phyloP scores from a whole-genome alignment of 2,329 filamentous ascomycete species.

The Trematosphaeria pertusa region DNA sequence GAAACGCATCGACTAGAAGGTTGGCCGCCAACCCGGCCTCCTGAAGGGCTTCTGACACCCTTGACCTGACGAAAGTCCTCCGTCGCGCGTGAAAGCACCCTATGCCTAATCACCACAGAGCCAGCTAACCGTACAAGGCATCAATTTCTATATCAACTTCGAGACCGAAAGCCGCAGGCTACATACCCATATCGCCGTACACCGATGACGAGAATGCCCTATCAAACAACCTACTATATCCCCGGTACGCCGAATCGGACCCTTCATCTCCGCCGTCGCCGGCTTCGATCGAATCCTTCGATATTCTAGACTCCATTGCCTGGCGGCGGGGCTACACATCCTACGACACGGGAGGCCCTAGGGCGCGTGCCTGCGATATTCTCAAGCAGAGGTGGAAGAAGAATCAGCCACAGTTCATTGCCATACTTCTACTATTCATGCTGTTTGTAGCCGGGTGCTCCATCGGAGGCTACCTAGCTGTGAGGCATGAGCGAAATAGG shows the following conservation, averaged over 20 bases:
- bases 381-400: slow-evolving; percentile 24
- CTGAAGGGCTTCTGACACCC: too few relatives aligned
- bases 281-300: slow-evolving; percentile 43
- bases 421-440: slow-evolving; percentile 25
- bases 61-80: too few relatives aligned
- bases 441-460: slow-evolving; percentile 28
- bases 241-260: slow-evolving; percentile 42
- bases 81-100: too few relatives aligned
- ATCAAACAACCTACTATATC: slow-evolving; percentile 36
- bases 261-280: slow-evolving; percentile 41
- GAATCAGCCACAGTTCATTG: slow-evolving; percentile 26
- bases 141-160: slow-evolving; percentile 19
- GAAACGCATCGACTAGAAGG: too few relatives aligned
- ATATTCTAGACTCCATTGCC: slow-evolving; percentile 40
- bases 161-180: slow-evolving; percentile 24
- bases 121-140: not conserved
- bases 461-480: slow-evolving; percentile 26
- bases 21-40: too few relatives aligned
- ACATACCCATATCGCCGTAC: slow-evolving; percentile 37
- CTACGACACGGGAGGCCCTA: slow-evolving; percentile 8
- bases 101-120: too few relatives aligned
- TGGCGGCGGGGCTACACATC: slow-evolving; percentile 39
- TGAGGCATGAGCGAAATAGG: slow-evolving; percentile 22
- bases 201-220: slow-evolving; percentile 30
- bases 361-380: slow-evolving; percentile 5